Percentiles rank a stretch among this genome's conserved stretches.
These are phyloP conservation scores for Fomitopsis schrenkii DNA, from an alignment of 1,284 basidiomycete genomes.

Conservation along the genomic window DNA sequence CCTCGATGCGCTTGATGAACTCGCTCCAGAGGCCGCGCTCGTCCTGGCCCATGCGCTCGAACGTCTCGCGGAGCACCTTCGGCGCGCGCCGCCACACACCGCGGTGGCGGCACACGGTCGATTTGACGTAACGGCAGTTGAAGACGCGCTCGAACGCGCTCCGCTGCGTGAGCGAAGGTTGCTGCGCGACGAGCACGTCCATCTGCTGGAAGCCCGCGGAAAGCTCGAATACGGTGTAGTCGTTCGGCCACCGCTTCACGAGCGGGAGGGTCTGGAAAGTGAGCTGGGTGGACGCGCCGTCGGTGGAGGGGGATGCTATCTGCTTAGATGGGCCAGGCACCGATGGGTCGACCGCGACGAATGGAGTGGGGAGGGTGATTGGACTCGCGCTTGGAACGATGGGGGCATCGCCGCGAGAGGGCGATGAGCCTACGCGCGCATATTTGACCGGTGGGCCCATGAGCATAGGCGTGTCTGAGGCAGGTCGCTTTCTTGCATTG, in stretches of 20 bases:
- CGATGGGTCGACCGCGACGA: neutral
- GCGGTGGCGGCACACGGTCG: constrained; percentile 63
- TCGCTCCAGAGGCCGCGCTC: constrained; percentile 64
- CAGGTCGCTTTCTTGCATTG: neutral
- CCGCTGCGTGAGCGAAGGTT: constrained; percentile 47
- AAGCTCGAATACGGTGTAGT: constrained; percentile 62
- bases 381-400: neutral
- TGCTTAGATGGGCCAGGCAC: neutral
- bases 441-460: neutral
- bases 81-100: constrained; percentile 58
- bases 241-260: constrained; percentile 66
- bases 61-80: constrained; percentile 39
- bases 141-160: constrained; percentile 63
- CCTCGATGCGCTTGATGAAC: constrained; percentile 47
- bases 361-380: neutral
- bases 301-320: neutral
- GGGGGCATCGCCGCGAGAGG: neutral
- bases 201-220: constrained; percentile 52
- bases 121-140: constrained; percentile 62
- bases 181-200: constrained; percentile 43
- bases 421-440: neutral
- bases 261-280: constrained; percentile 50
- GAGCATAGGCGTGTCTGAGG: neutral
- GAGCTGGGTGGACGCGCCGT: neutral
- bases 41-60: constrained; percentile 48